Evolutionary conservation across 345 rosid genomes (phyloP).

Genomic region (Hibiscus tridactylites): DNA sequence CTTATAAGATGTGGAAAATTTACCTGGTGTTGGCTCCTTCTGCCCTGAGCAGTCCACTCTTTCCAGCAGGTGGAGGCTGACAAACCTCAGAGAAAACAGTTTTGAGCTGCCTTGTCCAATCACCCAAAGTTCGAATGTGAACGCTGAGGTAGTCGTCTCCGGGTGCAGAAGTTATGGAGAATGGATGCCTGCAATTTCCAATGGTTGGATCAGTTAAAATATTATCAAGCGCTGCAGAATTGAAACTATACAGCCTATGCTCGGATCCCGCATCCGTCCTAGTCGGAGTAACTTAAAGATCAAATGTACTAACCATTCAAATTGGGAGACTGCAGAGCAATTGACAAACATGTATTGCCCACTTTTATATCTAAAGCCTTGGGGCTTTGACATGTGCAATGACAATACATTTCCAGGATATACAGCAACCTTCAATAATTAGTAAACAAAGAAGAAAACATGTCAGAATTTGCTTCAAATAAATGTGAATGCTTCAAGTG

Average conservation of each 20-base stretch:
- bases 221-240: neutral
- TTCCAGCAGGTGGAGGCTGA: conserved; percentile 16
- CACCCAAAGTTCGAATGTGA: conserved; percentile 78
- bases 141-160: conserved; percentile 81
- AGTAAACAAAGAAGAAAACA: neutral
- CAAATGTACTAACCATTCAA: conserved; percentile 44
- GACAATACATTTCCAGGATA: conserved; percentile 81
- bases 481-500: neutral
- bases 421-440: conserved; percentile 48
- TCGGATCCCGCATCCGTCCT: neutral
- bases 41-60: conserved; percentile 15
- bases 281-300: neutral
- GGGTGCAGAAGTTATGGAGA: conserved; percentile 87
- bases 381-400: conserved; percentile 78
- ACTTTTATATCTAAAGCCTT: conserved; percentile 77
- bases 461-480: neutral
- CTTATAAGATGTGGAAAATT: conserved; percentile 4
- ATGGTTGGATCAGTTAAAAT: neutral
- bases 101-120: conserved; percentile 80
- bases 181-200: conserved; percentile 57
- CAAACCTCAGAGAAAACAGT: conserved; percentile 62
- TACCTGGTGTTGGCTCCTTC: conserved; percentile 32
- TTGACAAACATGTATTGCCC: conserved; percentile 94
- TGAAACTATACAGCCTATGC: neutral
- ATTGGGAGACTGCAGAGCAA: conserved; percentile 72